Evolutionary conservation across 306 rosid species (phyloP), one percentile per base, ranked within the genome.

Genomic region (Urtica urens): DNA sequence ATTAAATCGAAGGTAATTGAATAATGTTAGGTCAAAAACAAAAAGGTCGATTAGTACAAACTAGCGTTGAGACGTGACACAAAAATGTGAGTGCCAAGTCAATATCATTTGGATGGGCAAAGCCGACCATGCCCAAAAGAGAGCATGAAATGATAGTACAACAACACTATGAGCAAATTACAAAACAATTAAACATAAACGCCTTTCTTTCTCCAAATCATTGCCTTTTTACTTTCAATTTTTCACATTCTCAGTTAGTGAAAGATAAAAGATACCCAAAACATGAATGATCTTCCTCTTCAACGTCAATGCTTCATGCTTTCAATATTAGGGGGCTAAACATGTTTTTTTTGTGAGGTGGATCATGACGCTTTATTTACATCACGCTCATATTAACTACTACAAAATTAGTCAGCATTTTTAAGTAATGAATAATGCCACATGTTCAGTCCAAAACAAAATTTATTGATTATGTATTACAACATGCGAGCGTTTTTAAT

Each of bases 41-140:
- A 31, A 52, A 28, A 12, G 37, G 22, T 28, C 23, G n/a, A 29
- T 38, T 28, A 46, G 56, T 24, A 27, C 40, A 57, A 35, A 17
- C 22, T 1, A 40, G 22, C 55, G 34, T 20, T 14, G 6, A 26
- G 47, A 58, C 15, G 15, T 6, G 40, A 20, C 35, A 1, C 23
- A 16, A 43, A 44, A 27, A 11, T 10, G 19, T 40, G 14, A 7
- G 58, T 55, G 48, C 27, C 49, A 3, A 4, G 57, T 49, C 72
- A 37, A 15, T 41, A 33, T 70, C 71, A 34, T 15, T 45, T 1
- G 17, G 23, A 45, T 37, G 38, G 4, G 15, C 23, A 19, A 28
- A 47, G 58, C 63, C 63, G 58, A 59, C 67, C 67, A 42, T 26
- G 35, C 55, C 14, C 1, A 33, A 38, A 34, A 23, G 38, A 38